Base-by-base conservation (phyloP, 257 asterid species). In the Fraxinus pennsylvanica region DNA sequence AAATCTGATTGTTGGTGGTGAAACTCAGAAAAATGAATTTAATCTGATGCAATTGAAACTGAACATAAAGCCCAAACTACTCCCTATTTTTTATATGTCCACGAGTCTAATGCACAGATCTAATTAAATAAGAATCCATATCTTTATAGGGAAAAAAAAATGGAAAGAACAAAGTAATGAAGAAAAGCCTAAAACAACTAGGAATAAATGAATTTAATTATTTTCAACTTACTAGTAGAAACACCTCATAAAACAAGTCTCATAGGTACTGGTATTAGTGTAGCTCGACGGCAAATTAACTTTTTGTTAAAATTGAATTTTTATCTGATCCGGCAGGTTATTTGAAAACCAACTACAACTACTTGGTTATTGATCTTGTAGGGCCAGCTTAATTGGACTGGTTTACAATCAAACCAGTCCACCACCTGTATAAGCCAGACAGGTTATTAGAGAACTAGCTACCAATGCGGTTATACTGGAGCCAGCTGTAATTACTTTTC, bases 1-100 rank as follows among this genome's bases (percentile, higher is more conserved):
- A 57, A 6, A 19, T 57, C 29, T 57, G 65, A 21, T 57, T 1
- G 30, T n/a, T 57, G 29, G 7, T 52, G 61, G 9, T 52, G 61
- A 52, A 19, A 19, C 67, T 57, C 29, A 0, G 67, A 57, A 57
- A 19, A 19, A 57, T 57, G 29, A n/a, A 57, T 57, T 57, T 25
- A 57, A 57, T 57, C 67, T 21, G 67, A 57, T 57, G 67, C 29
- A 57, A 21, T n/a, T n/a, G 67, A 57, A 57, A 57, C 67, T 57
- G 67, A 57, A 21, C 67, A 57, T 15, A 54, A 3, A 54, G 19
- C 65, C 25, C 19, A 54, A 54, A 19, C 25, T 54, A 54, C 25
- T 15, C 65, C 25, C 6, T 33, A 4, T 54, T 17, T 19, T 54
- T 54, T 5, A 19, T 54, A 54, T 17, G 25, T 19, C 65, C 65